Evolutionary conservation across 2,329 filamentous ascomycete genomes (phyloP).

Genomic region (Trichoderma polysporum): DNA sequence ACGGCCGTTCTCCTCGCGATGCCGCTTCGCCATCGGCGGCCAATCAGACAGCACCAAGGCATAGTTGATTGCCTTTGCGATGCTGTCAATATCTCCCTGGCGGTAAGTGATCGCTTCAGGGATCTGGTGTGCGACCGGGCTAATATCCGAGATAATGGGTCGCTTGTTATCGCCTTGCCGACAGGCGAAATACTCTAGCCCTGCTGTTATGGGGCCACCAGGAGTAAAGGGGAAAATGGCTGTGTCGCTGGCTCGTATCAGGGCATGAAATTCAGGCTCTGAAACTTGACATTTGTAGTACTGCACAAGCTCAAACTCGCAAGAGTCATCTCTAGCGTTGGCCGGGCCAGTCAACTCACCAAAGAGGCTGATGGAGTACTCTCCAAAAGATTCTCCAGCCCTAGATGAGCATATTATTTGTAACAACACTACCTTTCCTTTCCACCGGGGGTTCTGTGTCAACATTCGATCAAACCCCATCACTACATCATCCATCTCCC

Average conservation of each 20-base stretch:
- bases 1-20: slow-evolving; percentile 48
- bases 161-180: slow-evolving; percentile 84
- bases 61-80: slow-evolving; percentile 76
- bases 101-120: slow-evolving; percentile 89
- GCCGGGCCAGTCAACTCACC: slow-evolving; percentile 85
- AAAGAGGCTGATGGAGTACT: slow-evolving; percentile 80
- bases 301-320: slow-evolving; percentile 84
- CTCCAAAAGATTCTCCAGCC: slow-evolving; percentile 72
- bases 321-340: slow-evolving; percentile 82
- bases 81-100: slow-evolving; percentile 83
- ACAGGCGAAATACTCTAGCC: slow-evolving; percentile 87
- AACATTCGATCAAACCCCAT: slow-evolving; percentile 91
- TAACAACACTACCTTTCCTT: slow-evolving; percentile 83
- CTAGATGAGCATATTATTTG: slow-evolving; percentile 88
- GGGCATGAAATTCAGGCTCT: slow-evolving; percentile 86
- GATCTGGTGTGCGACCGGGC: slow-evolving; percentile 82
- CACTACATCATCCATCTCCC: slow-evolving; percentile 88
- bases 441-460: slow-evolving; percentile 84
- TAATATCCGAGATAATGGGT: slow-evolving; percentile 92
- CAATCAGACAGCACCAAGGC: slow-evolving; percentile 73
- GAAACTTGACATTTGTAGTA: slow-evolving; percentile 90
- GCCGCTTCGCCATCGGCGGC: slow-evolving; percentile 61
- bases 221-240: slow-evolving; percentile 91
- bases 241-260: slow-evolving; percentile 85
- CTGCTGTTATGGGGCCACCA: slow-evolving; percentile 96